Evolutionary conservation across 1,139 yeast genomes (phyloP).

Genomic region (Hyphopichia buzzinii): DNA sequence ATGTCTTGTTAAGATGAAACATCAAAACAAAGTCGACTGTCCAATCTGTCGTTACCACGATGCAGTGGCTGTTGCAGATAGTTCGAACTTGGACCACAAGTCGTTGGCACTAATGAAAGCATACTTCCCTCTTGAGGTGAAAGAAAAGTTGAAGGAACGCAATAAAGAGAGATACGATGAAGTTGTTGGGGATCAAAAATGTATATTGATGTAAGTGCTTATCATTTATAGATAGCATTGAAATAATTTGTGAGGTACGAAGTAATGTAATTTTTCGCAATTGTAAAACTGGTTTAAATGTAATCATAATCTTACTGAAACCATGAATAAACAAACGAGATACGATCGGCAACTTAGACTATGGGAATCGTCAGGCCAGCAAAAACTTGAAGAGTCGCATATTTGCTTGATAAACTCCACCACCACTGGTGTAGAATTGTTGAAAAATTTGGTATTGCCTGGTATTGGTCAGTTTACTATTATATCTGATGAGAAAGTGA

Average conservation of each 20-base stretch:
- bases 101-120: slow-evolving; percentile 52
- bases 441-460: slow-evolving; percentile 79
- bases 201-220: slow-evolving; percentile 11
- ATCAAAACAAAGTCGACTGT: slow-evolving; percentile 56
- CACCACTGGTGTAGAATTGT: slow-evolving; percentile 61
- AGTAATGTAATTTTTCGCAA: not conserved
- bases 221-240: too few species aligned
- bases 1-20: slow-evolving; percentile 65
- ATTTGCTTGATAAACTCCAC: slow-evolving; percentile 64
- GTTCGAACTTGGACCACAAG: slow-evolving; percentile 55
- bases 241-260: not conserved
- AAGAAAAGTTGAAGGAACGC: slow-evolving; percentile 57
- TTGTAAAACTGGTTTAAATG: not conserved
- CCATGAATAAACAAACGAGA: slow-evolving; percentile 41
- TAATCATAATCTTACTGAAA: too few species aligned
- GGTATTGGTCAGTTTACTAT: slow-evolving; percentile 73
- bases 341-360: slow-evolving; percentile 88
- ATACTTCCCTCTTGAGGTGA: slow-evolving; percentile 67
- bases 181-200: slow-evolving; percentile 13
- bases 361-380: slow-evolving; percentile 84
- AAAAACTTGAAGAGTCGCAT: slow-evolving; percentile 53
- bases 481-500: slow-evolving; percentile 46
- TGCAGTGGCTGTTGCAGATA: slow-evolving; percentile 59
- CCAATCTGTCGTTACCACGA: slow-evolving; percentile 60
- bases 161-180: slow-evolving; percentile 51